Conservation (phyloP, 179 eudicot species). For the Gypsophila paniculata region DNA sequence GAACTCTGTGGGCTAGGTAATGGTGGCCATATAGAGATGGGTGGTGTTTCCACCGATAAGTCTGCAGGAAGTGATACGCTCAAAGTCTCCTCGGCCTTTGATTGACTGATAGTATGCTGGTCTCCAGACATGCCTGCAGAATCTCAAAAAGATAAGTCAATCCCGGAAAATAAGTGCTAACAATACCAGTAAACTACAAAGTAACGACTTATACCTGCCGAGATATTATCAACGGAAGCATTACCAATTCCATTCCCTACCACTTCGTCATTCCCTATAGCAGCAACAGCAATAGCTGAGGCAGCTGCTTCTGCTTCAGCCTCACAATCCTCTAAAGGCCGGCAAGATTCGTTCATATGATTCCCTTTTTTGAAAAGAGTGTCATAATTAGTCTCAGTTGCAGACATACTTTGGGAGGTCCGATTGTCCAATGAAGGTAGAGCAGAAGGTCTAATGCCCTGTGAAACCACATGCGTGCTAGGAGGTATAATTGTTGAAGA, state of each 20-base stretch:
- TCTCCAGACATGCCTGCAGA: conserved; percentile 49
- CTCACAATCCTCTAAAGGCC: conserved; percentile 58
- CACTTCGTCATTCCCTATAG: conserved; percentile 70
- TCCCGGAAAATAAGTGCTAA: neutral
- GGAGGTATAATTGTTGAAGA: conserved; percentile 72
- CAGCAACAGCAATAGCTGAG: conserved; percentile 86
- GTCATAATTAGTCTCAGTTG: conserved; percentile 37
- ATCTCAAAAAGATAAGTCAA: conserved; percentile 10
- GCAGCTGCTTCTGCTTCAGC: conserved; percentile 82
- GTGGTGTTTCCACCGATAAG: conserved; percentile 88
- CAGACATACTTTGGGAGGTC: conserved; percentile 38
- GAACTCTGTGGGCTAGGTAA: conserved; percentile 85
- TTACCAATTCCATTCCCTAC: conserved; percentile 44
- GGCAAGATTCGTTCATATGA: conserved; percentile 39
- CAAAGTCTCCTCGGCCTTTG: conserved; percentile 65
- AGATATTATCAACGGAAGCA: conserved; percentile 38
- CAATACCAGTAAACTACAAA: neutral
- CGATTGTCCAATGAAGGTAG: conserved; percentile 53
- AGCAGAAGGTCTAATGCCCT: conserved; percentile 55
- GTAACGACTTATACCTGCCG: conserved; percentile 22
- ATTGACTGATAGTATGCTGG: conserved; percentile 45
- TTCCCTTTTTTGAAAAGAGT: conserved; percentile 58
- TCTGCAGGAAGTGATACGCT: conserved; percentile 92
- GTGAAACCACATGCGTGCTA: conserved; percentile 47
- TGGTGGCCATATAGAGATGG: conserved; percentile 87